Percentiles rank a stretch among this genome's conserved stretches.
Evolutionary conservation across 352 stramenopile genomes (phyloP).

Genomic region (Phytophthora macrochlamydospora): DNA sequence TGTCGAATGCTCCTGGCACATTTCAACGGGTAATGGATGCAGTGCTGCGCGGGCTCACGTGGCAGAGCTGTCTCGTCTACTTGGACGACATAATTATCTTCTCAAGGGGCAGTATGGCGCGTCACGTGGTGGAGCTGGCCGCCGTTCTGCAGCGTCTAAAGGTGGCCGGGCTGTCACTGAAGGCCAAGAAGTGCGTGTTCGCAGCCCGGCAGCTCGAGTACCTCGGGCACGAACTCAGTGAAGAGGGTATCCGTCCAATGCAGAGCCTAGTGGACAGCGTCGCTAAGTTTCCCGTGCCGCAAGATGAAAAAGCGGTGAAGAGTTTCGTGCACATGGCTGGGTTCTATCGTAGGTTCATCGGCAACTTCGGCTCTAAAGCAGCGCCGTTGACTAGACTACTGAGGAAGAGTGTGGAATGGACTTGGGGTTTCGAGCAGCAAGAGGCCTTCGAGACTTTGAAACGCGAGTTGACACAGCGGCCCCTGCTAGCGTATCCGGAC

Average conservation of each 20-base stretch:
- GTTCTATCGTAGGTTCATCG: constrained; percentile 30
- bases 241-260: constrained; percentile 11
- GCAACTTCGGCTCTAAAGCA: constrained; percentile 13
- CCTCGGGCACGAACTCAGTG: constrained; percentile 26
- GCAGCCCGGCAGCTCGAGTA: constrained; percentile 16
- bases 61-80: constrained; percentile 34
- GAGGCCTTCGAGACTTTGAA: constrained; percentile 28
- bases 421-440: constrained; percentile 14
- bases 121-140: constrained; percentile 25
- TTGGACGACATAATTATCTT: constrained; percentile 37
- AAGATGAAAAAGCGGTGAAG: constrained; percentile 6
- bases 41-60: constrained; percentile 24
- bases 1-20: constrained; percentile 25
- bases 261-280: constrained; percentile 7
- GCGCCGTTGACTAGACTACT: constrained; percentile 20
- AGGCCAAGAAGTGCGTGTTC: constrained; percentile 25
- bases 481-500: constrained; percentile 25
- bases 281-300: constrained; percentile 2
- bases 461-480: not conserved
- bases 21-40: constrained; percentile 40
- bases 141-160: constrained; percentile 18
- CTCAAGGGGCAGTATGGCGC: constrained; percentile 8
- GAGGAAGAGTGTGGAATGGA: constrained; percentile 19
- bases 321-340: constrained; percentile 31
- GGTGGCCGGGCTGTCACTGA: constrained; percentile 5